Base-by-base conservation (phyloP, 768 basidiomycete genomes). In the Boletus rex-veris region DNA sequence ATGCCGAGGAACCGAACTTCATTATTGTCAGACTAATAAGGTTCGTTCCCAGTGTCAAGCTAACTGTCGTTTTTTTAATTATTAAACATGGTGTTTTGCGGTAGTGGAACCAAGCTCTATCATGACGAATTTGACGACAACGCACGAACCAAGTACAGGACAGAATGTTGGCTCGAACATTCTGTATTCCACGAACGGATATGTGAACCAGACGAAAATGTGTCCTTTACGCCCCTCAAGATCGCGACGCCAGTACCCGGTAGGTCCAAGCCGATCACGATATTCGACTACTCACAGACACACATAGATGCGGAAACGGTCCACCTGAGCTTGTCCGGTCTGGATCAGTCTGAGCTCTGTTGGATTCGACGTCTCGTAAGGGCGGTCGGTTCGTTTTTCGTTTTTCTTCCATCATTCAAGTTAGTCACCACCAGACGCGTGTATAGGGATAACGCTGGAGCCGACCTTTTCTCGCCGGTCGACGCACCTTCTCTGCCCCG, bases 151-250 rank as follows among this genome's bases (percentile, higher is more conserved):
- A 85, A 83, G 59, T 91, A 84, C 62, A 81, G 93, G 41, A 96
- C 94, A 0, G 94, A 97, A 68, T 95, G 91, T 65, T 98, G 94
- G 94, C 75, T 98, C 2, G 94, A 98, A 68, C 81, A 81, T 41
- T 96, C 90, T 61, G 79, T 92, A 14, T 86, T 81, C 50, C 83
- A 86, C 53, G 86, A 90, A 42, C 77, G 80, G n/a, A 71, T 96
- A 47, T 86, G 24, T 63, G 67, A 73, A 16, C 74, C 81, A 0
- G 80, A 84, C 2, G 87, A 88, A 40, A 84, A 92, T 57, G 65
- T 90, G 12, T 80, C 84, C 0, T 92, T 90, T 61, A 70, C 70
- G 4, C 93, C 93, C 1, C 74, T 97, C 15, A 71, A 61, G 4
- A 76, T 86, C 4, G 48, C 71, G 5, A 73, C 75, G 5, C 92